These are phyloP conservation scores for Dichotomopilus funicola DNA, from an alignment of 2,329 filamentous ascomycete genomes.

Conservation along the genomic window DNA sequence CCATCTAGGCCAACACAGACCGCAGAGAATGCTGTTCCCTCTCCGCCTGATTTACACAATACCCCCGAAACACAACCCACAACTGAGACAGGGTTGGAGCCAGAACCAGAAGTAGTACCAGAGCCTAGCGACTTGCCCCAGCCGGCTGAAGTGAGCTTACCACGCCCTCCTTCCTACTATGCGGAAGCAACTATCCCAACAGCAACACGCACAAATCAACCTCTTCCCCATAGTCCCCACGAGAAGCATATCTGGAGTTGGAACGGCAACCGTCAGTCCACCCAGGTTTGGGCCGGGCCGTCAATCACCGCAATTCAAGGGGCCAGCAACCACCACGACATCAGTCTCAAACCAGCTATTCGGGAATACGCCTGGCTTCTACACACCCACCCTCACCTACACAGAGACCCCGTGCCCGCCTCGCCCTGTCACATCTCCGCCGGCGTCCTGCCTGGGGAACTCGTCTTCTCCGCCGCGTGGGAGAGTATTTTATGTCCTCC, in stretches of 20 bases:
- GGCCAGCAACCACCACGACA: conserved; percentile 4
- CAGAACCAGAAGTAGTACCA: neutral
- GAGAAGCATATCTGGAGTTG: neutral
- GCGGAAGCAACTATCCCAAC: neutral
- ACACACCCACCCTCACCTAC: conserved; percentile 29
- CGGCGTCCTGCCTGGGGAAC: conserved; percentile 40
- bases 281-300: neutral
- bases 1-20: neutral
- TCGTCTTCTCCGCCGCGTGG: conserved; percentile 49
- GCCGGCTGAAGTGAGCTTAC: neutral
- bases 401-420: conserved; percentile 37
- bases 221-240: neutral
- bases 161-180: neutral
- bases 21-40: neutral
- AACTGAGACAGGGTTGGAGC: neutral
- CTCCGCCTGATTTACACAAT: neutral
- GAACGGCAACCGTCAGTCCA: neutral
- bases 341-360: conserved; percentile 32
- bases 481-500: conserved; percentile 34
- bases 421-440: conserved; percentile 44
- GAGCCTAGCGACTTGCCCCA: conserved; percentile 5
- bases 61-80: neutral
- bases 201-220: neutral
- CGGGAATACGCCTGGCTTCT: conserved; percentile 44
- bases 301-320: neutral